Evolutionary conservation across 352 stramenopile genomes (phyloP), one percentile per base, ranked within the genome.

Genomic region (Phytophthora ramorum): DNA sequence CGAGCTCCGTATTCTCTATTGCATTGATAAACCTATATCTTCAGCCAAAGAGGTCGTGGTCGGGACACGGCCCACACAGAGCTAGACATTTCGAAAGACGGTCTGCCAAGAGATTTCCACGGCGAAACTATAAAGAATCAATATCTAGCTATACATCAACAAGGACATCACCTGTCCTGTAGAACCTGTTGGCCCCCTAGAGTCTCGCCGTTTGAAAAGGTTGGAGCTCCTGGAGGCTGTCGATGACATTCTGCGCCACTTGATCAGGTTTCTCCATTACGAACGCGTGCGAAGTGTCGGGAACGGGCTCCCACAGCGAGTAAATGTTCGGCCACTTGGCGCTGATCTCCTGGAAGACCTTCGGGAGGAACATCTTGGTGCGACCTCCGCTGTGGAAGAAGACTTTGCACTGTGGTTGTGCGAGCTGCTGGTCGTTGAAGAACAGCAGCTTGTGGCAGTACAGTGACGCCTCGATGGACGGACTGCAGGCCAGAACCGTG

Each of bases 401-500:
- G 14, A 71, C 38, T 19, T 55, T 56, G 45, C 69, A 77, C 20
- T 71, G 43, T 0, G 69, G 69, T 4, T 3, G 35, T 8, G 32
- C 38, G 7, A 71, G 48, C 30, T 78, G 66, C 59, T 77, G 16
- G 26, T 58, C 43, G 10, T 51, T 60, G 16, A 77, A 4, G 41
- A 53, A 2, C 20, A 78, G 28, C 7, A 59, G 12, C 24, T 61
- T 56, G 52, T 66, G 56, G 30, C 66, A 73, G 55, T 80, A 80
- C 4, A 79, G 37, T 2, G 76, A 70, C 5, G 70, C 73, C 52
- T 85, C 76, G 32, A 85, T 78, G n/a, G 53, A 51, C 7, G 73
- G 62, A 54, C 71, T 73, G 47, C 73, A 82, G 1, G 76, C 65
- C 14, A 82, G 44, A 22, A 61, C 53, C 7, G 59, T 76, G 26